Base-by-base conservation (phyloP, 768 basidiomycete species). In the Lactifluus piperatus region DNA sequence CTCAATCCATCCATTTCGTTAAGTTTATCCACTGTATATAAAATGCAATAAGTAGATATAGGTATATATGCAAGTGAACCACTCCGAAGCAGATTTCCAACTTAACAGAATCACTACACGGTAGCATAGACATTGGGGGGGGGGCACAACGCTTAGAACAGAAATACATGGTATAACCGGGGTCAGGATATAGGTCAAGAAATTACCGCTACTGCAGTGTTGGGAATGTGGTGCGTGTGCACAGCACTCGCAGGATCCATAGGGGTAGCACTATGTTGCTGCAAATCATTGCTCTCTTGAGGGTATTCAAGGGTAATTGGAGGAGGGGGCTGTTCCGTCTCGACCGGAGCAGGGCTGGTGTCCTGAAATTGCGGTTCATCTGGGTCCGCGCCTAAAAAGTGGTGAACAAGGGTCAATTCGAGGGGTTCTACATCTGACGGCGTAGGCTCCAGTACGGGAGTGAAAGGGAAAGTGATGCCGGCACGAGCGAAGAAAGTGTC, bases 401-500 rank as follows among this genome's bases (percentile, higher is more conserved):
- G 45, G 37, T 61, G 43, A 9, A 61, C 55, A 4, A 61, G 60
- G 13, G 45, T 39, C 20, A n/a, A 18, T 52, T 61, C 60, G 14
- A 61, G 60, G n/a, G 29, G 49, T 5, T 61, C 54, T 34, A 29
- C 22, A 46, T 64, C 62, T 11, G 48, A 39, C 13, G 41, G 43
- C 6, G 62, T 43, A 29, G 16, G 32, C n/a, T 56, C 67, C 45
- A 72, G 68, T 26, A 69, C 61, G 32, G 74, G 72, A 22, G 68
- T 22, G 11, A 71, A 54, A 45, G 77, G 24, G 5, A 29, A 27
- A 3, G 22, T 16, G 24, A 63, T 41, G 51, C 64, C 64, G 2
- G 57, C 64, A 9, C 55, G 52, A 13, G 82, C 77, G 58, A 95
- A 74, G 73, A 89, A 87, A 76, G 91, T 88, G 62, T 91, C 86